Conservation (phyloP, 768 basidiomycete species). For the Tricholoma flavovirens region DNA sequence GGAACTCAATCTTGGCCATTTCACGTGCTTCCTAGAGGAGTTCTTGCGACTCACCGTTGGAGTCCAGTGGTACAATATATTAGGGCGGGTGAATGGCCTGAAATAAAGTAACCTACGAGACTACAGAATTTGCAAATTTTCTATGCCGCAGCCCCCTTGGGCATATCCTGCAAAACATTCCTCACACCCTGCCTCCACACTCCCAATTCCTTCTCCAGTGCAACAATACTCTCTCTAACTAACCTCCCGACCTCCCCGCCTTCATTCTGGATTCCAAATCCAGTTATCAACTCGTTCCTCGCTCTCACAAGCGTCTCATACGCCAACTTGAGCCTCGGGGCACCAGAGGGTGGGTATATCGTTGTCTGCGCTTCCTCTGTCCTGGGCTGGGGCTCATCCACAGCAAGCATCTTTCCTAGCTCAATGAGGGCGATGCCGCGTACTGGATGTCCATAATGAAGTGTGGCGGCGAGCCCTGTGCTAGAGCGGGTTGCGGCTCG, state of each 20-base stretch:
- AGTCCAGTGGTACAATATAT: too few relatives aligned
- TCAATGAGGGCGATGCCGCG: slow-evolving; percentile 72
- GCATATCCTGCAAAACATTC: slow-evolving; percentile 46
- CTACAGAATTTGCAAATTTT: not conserved
- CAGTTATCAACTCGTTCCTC: slow-evolving; percentile 53
- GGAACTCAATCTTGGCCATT: too few relatives aligned
- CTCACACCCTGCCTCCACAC: slow-evolving; percentile 62
- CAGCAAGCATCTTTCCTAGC: slow-evolving; percentile 73
- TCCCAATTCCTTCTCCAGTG: slow-evolving; percentile 66
- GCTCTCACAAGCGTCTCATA: slow-evolving; percentile 61
- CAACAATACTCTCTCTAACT: slow-evolving; percentile 52
- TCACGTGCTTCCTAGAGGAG: too few relatives aligned
- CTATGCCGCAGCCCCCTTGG: slow-evolving; percentile 3
- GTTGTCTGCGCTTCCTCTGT: slow-evolving; percentile 13
- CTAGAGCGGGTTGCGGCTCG: slow-evolving; percentile 48
- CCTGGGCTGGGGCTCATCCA: slow-evolving; percentile 61
- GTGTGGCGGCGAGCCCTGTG: slow-evolving; percentile 47
- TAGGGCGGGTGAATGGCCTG: too few relatives aligned
- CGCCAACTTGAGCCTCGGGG: slow-evolving; percentile 56
- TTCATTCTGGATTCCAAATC: slow-evolving; percentile 64
- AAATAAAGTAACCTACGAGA: too few relatives aligned
- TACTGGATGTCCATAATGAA: slow-evolving; percentile 68
- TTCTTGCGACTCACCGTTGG: too few relatives aligned
- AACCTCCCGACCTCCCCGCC: slow-evolving; percentile 69
- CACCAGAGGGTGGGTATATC: slow-evolving; percentile 63